Conservation (phyloP, 2,329 filamentous ascomycete species). For the Coniochaeta sp. region DNA sequence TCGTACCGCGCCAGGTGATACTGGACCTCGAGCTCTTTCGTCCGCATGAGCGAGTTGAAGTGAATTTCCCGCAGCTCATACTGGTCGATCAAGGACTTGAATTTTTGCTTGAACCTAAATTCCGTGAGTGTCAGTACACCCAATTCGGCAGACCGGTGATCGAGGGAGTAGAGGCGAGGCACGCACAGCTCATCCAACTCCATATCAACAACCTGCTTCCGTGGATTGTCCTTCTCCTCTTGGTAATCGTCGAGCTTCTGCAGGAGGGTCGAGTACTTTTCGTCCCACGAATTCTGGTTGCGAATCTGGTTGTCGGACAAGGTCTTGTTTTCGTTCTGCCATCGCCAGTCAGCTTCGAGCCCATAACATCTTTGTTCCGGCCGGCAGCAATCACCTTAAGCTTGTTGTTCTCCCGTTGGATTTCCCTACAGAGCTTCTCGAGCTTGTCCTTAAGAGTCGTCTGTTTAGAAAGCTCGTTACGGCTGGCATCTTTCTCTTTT, state of each 20-base stretch:
- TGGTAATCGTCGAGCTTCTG: constrained; percentile 84
- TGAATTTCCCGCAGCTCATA: constrained; percentile 94
- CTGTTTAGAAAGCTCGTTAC: constrained; percentile 84
- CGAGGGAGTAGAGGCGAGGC: constrained; percentile 1
- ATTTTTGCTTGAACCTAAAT: constrained; percentile 69
- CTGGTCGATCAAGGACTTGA: constrained; percentile 93
- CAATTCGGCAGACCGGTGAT: no score
- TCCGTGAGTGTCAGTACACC: constrained; percentile 30
- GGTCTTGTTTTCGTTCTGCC: constrained; percentile 84
- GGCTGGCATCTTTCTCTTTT: constrained; percentile 89
- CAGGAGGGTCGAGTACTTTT: constrained; percentile 73
- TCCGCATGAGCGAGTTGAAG: constrained; percentile 84
- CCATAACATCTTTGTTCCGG: no score
- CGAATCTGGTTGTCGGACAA: constrained; percentile 79
- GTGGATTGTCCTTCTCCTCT: constrained; percentile 75
- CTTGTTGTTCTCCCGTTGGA: constrained; percentile 97
- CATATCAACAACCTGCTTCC: constrained; percentile 74
- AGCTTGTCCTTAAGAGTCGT: constrained; percentile 90
- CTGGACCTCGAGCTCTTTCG: constrained; percentile 93
- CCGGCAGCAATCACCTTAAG: constrained; percentile 70
- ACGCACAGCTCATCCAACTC: constrained; percentile 84
- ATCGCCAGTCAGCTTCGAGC: no score
- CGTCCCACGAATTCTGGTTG: constrained; percentile 76
- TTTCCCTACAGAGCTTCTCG: constrained; percentile 89
- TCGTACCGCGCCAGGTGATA: constrained; percentile 85